A percentile compares a stretch with the other conserved stretches of the same genome.
phyloP scores from a whole-genome alignment of 495 filamentous ascomycete genomes.

The Collariella sp. region DNA sequence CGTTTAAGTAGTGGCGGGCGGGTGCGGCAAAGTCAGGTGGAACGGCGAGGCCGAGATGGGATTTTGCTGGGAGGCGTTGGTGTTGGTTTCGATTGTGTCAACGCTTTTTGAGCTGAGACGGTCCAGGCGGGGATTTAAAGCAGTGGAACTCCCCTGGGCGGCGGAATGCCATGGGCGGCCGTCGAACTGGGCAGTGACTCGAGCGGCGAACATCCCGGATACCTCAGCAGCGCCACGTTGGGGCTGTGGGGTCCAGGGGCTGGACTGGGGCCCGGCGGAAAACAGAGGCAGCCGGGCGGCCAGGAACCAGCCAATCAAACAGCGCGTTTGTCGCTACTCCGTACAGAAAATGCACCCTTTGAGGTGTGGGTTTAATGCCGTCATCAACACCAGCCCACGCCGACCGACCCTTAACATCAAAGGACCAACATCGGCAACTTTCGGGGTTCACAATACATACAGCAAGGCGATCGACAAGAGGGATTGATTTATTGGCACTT shows the following conservation, averaged over 20 bases:
- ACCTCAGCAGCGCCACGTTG: constrained; percentile 19
- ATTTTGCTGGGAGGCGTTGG: not conserved
- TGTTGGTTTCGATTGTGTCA: constrained; percentile 3
- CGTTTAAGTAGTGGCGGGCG: not conserved
- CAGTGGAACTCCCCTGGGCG: not conserved
- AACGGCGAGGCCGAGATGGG: constrained; percentile 7
- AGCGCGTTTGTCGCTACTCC: too few relatives aligned
- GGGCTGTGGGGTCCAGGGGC: constrained; percentile 11
- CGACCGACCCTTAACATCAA: too few relatives aligned
- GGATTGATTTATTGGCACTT: too few relatives aligned
- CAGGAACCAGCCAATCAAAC: too few relatives aligned
- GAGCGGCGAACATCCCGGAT: constrained; percentile 22
- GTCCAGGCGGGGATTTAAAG: constrained; percentile 11
- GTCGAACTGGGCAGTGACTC: constrained; percentile 29
- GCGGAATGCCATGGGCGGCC: constrained; percentile 27
- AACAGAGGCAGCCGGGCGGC: too few relatives aligned
- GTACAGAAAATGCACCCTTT: too few relatives aligned
- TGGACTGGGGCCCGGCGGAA: too few relatives aligned
- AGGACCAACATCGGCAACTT: too few relatives aligned
- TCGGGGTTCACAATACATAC: too few relatives aligned
- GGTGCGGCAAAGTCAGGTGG: constrained; percentile 3
- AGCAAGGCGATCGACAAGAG: too few relatives aligned
- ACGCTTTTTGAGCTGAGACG: not conserved
- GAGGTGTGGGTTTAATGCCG: too few relatives aligned
- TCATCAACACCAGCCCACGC: too few relatives aligned